phyloP scores from a whole-genome alignment of 148 eudicot species.

The Camellia japonica region DNA sequence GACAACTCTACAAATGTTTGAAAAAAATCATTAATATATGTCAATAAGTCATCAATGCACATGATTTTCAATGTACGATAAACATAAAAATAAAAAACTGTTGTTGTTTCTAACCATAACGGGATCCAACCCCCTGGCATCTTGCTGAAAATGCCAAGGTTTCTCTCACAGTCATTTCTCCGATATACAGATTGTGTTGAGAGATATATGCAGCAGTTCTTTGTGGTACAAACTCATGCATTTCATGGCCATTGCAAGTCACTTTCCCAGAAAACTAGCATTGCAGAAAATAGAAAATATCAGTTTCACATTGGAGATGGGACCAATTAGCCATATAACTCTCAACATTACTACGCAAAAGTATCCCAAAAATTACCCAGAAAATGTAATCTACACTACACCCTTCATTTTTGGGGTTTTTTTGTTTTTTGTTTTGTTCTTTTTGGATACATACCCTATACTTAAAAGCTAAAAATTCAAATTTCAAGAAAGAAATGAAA shows the following conservation, averaged over 20 bases:
- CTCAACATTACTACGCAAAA: no score
- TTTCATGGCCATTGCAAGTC: constrained; percentile 62
- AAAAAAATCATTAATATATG: background rate
- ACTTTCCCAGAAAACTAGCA: constrained; percentile 55
- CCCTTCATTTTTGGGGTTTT: no score
- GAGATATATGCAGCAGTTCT: constrained; percentile 79
- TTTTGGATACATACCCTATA: no score
- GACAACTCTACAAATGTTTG: constrained; percentile 46
- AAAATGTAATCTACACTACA: no score
- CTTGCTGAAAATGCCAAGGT: constrained; percentile 72
- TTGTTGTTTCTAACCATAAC: constrained; percentile 47
- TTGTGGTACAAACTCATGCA: constrained; percentile 83
- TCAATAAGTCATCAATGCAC: no score
- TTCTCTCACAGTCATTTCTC: constrained; percentile 85
- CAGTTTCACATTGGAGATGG: background rate
- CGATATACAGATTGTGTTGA: constrained; percentile 72
- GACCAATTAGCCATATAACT: no score
- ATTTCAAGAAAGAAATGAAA: no score
- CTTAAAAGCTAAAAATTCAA: background rate
- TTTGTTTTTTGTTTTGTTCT: no score
- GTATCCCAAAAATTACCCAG: no score
- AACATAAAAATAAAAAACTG: background rate
- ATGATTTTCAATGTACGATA: background rate
- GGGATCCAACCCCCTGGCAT: constrained; percentile 73
- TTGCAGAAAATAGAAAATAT: background rate